phyloP scores from a whole-genome alignment of 2,329 filamentous ascomycete species.

The Neophaeococcomyces mojaviensis region DNA sequence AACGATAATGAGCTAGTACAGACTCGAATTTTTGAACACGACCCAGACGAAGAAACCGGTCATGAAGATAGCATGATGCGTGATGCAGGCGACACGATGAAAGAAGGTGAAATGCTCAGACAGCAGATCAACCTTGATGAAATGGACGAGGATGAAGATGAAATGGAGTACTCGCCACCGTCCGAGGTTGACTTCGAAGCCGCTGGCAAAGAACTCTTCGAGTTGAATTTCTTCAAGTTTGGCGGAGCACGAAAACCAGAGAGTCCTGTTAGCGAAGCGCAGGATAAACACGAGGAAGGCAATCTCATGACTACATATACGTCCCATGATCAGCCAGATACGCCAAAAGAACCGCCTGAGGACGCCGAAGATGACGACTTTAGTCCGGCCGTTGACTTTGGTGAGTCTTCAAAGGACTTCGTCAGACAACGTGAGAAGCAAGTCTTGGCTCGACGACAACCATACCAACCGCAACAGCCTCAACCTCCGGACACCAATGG shows the following conservation, averaged over 20 bases:
- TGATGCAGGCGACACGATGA: conserved; percentile 52
- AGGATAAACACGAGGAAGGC: conserved; percentile 40
- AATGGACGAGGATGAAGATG: conserved; percentile 50
- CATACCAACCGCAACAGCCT: conserved; percentile 23
- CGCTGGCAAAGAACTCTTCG: conserved; percentile 10
- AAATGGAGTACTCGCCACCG: conserved; percentile 27
- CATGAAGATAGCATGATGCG: conserved; percentile 52
- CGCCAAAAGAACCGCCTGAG: conserved; percentile 40
- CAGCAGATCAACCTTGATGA: conserved; percentile 47
- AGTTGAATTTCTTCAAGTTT: conserved; percentile 34
- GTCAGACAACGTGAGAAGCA: conserved; percentile 6
- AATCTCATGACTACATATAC: conserved; percentile 44
- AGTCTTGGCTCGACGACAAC: conserved; percentile 25
- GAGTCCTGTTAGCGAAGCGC: conserved; percentile 36
- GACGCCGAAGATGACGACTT: conserved; percentile 33
- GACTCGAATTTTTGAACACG: conserved; percentile 53
- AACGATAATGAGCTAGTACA: conserved; percentile 49
- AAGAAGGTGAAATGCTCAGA: conserved; percentile 46
- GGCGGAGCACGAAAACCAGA: conserved; percentile 33
- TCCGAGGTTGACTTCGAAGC: conserved; percentile 34
- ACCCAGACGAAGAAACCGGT: conserved; percentile 55
- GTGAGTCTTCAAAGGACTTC: conserved; percentile 31
- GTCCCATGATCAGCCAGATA: conserved; percentile 37
- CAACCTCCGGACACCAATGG: conserved; percentile 20
- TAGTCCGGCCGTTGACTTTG: conserved; percentile 32